Conservation (phyloP, 140 eudicot species). For the Oenanthe javanica region DNA sequence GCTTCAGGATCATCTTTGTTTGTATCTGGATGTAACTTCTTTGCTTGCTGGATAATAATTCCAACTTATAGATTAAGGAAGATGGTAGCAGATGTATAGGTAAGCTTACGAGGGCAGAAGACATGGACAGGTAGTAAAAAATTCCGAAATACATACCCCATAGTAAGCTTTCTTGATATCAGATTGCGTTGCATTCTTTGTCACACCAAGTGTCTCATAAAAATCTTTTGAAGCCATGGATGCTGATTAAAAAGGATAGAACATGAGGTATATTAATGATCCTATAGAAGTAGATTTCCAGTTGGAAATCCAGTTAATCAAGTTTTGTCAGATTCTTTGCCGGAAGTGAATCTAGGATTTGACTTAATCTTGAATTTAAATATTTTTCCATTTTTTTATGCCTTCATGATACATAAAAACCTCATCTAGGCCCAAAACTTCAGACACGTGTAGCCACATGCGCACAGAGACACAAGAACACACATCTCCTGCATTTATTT, state of each 20-base stretch:
- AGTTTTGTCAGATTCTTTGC: not conserved
- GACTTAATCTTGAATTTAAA: not conserved
- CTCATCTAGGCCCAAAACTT: not conserved
- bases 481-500: not conserved
- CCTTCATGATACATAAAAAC: no score
- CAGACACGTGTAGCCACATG: not conserved
- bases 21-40: slow-evolving; percentile 90
- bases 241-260: slow-evolving; percentile 17
- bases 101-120: not conserved
- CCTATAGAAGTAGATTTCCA: no score
- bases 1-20: slow-evolving; percentile 93
- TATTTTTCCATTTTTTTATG: not conserved
- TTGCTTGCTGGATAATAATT: slow-evolving; percentile 57
- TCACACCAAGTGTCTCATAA: slow-evolving; percentile 69
- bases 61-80: slow-evolving; percentile 1
- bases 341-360: not conserved
- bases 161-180: slow-evolving; percentile 83
- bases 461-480: not conserved
- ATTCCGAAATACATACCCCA: slow-evolving; percentile 42
- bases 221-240: slow-evolving; percentile 45
- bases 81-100: not conserved
- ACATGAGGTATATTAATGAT: not conserved
- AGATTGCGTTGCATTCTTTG: slow-evolving; percentile 51
- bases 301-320: not conserved
- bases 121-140: not conserved